Evolutionary conservation across 2,329 filamentous ascomycete species (phyloP), one percentile per base, ranked within the genome.

Genomic region (Fusarium penzigii): DNA sequence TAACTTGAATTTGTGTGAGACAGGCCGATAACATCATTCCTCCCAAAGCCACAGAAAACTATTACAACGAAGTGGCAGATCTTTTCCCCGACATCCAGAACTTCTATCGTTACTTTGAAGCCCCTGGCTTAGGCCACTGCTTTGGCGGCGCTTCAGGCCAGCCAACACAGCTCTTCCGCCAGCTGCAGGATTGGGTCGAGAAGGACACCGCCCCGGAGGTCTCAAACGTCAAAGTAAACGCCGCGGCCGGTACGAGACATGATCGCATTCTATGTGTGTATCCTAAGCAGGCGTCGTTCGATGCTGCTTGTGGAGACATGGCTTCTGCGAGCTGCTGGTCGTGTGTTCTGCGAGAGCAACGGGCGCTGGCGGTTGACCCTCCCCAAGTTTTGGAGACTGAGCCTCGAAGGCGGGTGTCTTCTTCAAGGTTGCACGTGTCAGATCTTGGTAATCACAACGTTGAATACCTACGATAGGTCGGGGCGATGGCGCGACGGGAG

Each of bases 241-340:
- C 42, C 2, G 29, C 38, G 13, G 50, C 49, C n/a, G 52, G 50
- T 13, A 42, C 12, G 17, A 48, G 29, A 2, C 48, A 72, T 38
- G 64, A 67, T 38, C 67, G 75, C 17, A 66, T 66, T 16, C 60
- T 79, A 48, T 80, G 78, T 57, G 65, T 65, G 39, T 70, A 65
- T 50, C 64, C 66, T 2, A 57, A 63, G 42, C 61, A 60, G 13
- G 55, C 67, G 55, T 61, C 17, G 59, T 73, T 67, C 50, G 34
- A 50, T n/a, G 52, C 29, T 20, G 17, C 36, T 2, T 51, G 43
- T 16, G n/a, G 16, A 10, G 61, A 42, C 36, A 1, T 29, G 13
- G 43, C 42, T n/a, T 36, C 14, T 13, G 48, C 45, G 14, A 16
- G 25, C 14, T 52, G 49, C 29, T 52, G 49, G 49, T 52, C 49